phyloP scores from a whole-genome alignment of 371 early-diverging fungal genomes.

The Fennellomyces sp. region DNA sequence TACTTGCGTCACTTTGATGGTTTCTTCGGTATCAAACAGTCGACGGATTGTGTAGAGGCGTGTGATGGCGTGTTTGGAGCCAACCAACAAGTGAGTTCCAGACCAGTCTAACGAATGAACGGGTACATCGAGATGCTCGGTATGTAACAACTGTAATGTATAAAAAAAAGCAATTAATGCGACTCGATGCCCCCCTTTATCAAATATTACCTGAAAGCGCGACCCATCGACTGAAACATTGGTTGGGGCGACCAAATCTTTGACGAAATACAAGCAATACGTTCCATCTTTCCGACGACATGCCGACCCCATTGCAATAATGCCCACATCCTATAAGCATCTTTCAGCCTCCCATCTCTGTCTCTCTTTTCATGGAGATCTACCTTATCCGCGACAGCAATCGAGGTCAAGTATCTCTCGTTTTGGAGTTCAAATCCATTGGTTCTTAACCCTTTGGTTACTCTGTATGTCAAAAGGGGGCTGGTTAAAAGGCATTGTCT shows the following conservation, averaged over 20 bases:
- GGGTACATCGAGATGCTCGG: constrained; percentile 22
- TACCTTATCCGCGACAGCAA: constrained; percentile 26
- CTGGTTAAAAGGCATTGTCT: background rate
- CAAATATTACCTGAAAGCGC: constrained; percentile 26
- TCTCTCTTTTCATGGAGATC: constrained; percentile 14
- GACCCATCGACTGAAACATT: constrained; percentile 6
- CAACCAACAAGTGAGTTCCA: constrained; percentile 28
- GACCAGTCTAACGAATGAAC: constrained; percentile 41
- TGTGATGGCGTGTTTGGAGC: constrained; percentile 18
- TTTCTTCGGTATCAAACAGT: background rate
- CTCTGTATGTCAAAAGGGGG: constrained; percentile 8
- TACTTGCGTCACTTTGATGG: constrained; percentile 3
- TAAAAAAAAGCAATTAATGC: background rate
- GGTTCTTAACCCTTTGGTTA: constrained; percentile 26
- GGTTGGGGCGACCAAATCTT: constrained; percentile 18
- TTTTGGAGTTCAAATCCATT: constrained; percentile 15
- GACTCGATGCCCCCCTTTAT: no score
- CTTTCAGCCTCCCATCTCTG: background rate
- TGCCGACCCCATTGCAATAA: constrained; percentile 33
- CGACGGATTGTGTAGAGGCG: constrained; percentile 21
- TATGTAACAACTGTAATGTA: constrained; percentile 10
- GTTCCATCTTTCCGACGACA: constrained; percentile 8
- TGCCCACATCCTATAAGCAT: constrained; percentile 9
- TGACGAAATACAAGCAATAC: constrained; percentile 27
- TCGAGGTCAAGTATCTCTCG: constrained; percentile 29